These are phyloP conservation scores for Flaveria floridana DNA, from an alignment of 140 eudicot species.

Conservation along the genomic window DNA sequence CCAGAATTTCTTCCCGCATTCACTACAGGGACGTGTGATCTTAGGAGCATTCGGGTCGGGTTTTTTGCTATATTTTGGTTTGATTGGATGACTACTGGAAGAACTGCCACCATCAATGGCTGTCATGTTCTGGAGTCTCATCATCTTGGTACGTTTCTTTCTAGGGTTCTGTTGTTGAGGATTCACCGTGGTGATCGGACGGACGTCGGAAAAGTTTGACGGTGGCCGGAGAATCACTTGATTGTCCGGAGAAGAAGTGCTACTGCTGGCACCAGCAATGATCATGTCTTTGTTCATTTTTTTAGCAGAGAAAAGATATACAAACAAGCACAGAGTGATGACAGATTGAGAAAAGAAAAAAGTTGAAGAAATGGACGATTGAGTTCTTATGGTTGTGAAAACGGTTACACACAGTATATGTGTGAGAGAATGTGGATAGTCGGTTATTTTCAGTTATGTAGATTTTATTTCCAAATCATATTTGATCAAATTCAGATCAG, in stretches of 20 bases:
- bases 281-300: slow-evolving; percentile 29
- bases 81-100: slow-evolving; percentile 16
- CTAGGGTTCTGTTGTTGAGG: slow-evolving; percentile 46
- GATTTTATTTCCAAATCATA: slow-evolving; percentile 27
- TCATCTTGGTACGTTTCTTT: slow-evolving; percentile 58
- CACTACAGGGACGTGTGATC: slow-evolving; percentile 67
- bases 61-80: slow-evolving; percentile 44
- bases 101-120: slow-evolving; percentile 15
- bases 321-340: not conserved
- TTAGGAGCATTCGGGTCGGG: slow-evolving; percentile 74
- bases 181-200: slow-evolving; percentile 8
- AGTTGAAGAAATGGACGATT: slow-evolving; percentile 22
- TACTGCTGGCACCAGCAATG: slow-evolving; percentile 24
- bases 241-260: slow-evolving; percentile 30
- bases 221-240: slow-evolving; percentile 30
- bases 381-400: slow-evolving; percentile 30
- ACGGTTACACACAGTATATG: slow-evolving; percentile 48
- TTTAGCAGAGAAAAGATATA: not conserved
- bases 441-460: slow-evolving; percentile 58
- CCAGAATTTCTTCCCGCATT: slow-evolving; percentile 81
- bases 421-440: slow-evolving; percentile 25
- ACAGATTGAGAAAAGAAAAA: slow-evolving; percentile 32
- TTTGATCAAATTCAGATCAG: not conserved
- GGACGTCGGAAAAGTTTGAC: slow-evolving; percentile 9
- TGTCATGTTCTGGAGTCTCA: slow-evolving; percentile 23